Conservation (phyloP, 1,284 basidiomycete species). For the Neolentinus lepideus region DNA sequence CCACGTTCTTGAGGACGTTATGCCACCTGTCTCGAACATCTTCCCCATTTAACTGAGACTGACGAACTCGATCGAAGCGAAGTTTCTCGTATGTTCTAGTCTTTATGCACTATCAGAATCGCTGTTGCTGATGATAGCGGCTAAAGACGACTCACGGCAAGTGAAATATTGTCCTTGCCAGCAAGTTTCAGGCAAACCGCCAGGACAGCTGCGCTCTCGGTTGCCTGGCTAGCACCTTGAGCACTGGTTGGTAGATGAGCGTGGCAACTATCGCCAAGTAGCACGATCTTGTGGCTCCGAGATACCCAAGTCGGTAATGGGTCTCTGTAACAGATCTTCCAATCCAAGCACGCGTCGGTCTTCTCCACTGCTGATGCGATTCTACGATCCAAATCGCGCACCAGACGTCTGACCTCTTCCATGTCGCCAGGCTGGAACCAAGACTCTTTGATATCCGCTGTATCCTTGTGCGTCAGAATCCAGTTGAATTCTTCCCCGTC, state of each 20-base stretch:
- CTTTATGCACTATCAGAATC: background rate
- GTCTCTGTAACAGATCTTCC: constrained; percentile 2
- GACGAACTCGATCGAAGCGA: background rate
- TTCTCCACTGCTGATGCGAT: background rate
- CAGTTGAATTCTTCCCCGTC: constrained; percentile 2
- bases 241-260: background rate
- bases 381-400: background rate
- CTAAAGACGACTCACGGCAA: background rate
- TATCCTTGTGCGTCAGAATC: constrained; percentile 1
- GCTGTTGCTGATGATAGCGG: background rate
- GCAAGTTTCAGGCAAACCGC: constrained; percentile 1
- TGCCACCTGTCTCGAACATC: constrained; percentile 1
- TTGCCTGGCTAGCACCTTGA: background rate
- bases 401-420: background rate
- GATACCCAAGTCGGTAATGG: background rate
- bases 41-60: constrained; percentile 1
- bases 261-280: constrained; percentile 1
- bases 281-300: background rate
- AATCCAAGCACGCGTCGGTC: background rate
- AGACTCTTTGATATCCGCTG: constrained; percentile 1
- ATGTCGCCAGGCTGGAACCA: constrained; percentile 3
- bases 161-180: background rate
- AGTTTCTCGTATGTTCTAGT: constrained; percentile 1
- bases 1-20: background rate
- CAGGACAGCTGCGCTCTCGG: background rate